Conservation (phyloP, 2,329 filamentous ascomycete genomes). For the Curvularia sp. region DNA sequence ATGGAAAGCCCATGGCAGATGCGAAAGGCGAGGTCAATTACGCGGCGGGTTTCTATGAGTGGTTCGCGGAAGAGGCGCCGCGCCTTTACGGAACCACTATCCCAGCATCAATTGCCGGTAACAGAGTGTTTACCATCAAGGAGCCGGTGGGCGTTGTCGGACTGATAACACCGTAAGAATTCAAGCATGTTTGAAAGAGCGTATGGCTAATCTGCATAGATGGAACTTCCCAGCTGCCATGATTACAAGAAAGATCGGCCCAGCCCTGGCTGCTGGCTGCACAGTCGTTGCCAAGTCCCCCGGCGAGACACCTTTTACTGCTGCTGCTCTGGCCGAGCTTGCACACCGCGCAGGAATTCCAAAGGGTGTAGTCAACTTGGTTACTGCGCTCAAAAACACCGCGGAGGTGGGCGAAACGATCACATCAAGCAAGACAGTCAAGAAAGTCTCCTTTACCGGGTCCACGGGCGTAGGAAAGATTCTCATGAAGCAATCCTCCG, state of each 20-base stretch:
- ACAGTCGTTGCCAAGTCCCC: constrained; percentile 93
- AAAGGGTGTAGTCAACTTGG: constrained; percentile 86
- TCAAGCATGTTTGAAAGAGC: background rate
- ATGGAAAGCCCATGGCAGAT: constrained; percentile 77
- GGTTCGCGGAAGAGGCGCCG: constrained; percentile 52
- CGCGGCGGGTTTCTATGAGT: constrained; percentile 52
- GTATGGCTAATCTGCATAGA: constrained; percentile 39
- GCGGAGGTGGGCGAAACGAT: constrained; percentile 77
- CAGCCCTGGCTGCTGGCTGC: constrained; percentile 90
- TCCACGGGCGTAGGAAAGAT: constrained; percentile 70
- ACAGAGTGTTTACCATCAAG: constrained; percentile 78
- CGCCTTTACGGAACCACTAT: constrained; percentile 70
- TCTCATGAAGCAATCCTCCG: constrained; percentile 88
- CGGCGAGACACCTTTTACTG: constrained; percentile 89
- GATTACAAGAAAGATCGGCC: constrained; percentile 60
- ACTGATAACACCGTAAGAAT: constrained; percentile 73
- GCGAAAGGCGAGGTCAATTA: constrained; percentile 52
- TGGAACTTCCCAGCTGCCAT: constrained; percentile 77
- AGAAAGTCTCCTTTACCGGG: constrained; percentile 94
- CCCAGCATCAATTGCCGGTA: constrained; percentile 70
- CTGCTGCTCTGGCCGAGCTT: constrained; percentile 85
- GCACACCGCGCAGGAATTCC: constrained; percentile 87
- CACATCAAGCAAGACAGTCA: constrained; percentile 76
- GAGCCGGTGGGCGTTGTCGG: constrained; percentile 86
- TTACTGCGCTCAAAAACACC: constrained; percentile 82